Evolutionary conservation across 2,329 filamentous ascomycete genomes (phyloP), one percentile per base, ranked within the genome.

Genomic region (Colletotrichum gigasporum): DNA sequence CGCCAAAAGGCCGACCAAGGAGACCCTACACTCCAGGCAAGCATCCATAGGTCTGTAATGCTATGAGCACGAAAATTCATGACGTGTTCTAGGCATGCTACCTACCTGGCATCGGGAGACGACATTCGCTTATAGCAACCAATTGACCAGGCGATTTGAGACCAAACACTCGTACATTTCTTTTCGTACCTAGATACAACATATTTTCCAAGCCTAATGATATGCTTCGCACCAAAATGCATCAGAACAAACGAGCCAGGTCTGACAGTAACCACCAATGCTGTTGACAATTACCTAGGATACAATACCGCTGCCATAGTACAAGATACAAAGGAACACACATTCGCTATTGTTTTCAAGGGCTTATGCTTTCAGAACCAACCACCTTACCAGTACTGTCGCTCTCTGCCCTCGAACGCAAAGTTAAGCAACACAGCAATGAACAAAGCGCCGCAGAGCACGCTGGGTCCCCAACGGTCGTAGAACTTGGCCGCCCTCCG

Each of bases 401-500:
- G 83, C 51, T 89, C 85, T 35, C 83, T 85, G n/a, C 93, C 85
- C 67, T 95, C 88, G 71, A 93, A 90, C 4, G 80, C 91, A 82
- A 97, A 96, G 76, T 96, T 97, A 24, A 96, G 75, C 4, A 85
- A 81, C 10, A 97, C 88, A 3, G 94, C 92, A 1, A 85, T 79
- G 41, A 97, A 86, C 55, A 98, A 77, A 3, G 91, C 86, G 8
- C 84, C 72, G 70, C 94, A 97, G 30, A 99, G 83, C 20, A 89
- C 79, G 4, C 85, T 94, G 0, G 96, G 95, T 0, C 96, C 96
- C 84, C 90, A 91, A 70, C 88, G 90, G 76, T 99, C 96, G 76
- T 98, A 96, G 78, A 96, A 99, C 71, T 89, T 91, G 39, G 95
- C 93, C n/a, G 91, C 93, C 67, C 90, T 89, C 54, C 95, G 85